These are phyloP conservation scores for Aspergillus tamarii DNA, from an alignment of 2,329 filamentous ascomycete species.

Conservation along the genomic window DNA sequence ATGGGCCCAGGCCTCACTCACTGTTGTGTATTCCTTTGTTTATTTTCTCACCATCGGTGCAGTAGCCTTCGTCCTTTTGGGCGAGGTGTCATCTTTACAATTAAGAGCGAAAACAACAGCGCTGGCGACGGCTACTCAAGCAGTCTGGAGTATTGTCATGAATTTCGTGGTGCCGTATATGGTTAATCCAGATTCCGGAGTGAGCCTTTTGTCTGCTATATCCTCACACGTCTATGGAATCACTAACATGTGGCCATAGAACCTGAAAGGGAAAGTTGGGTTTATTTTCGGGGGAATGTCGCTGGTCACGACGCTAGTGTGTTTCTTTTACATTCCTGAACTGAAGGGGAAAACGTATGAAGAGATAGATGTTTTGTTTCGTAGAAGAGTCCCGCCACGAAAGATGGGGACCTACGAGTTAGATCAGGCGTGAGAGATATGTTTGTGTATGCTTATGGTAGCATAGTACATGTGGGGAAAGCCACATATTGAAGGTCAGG, in stretches of 20 bases:
- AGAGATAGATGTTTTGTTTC: slow-evolving; percentile 16
- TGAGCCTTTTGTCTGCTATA: too few species aligned
- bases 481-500: too few species aligned
- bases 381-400: slow-evolving; percentile 1
- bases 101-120: slow-evolving; percentile 50
- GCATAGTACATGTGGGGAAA: too few species aligned
- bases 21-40: slow-evolving; percentile 42
- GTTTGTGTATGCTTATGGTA: too few species aligned
- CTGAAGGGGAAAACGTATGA: slow-evolving; percentile 28
- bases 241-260: not conserved
- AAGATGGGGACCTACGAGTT: slow-evolving; percentile 7
- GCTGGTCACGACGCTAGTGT: slow-evolving; percentile 19
- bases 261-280: slow-evolving; percentile 34
- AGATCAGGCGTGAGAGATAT: too few species aligned
- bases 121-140: slow-evolving; percentile 44
- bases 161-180: slow-evolving; percentile 46
- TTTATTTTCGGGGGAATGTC: slow-evolving; percentile 31
- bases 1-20: slow-evolving; percentile 39
- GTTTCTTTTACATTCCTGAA: slow-evolving; percentile 29
- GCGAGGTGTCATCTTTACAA: slow-evolving; percentile 43
- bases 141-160: slow-evolving; percentile 44
- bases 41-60: slow-evolving; percentile 45
- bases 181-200: slow-evolving; percentile 41
- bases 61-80: slow-evolving; percentile 50
- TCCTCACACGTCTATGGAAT: too few species aligned